Base-by-base conservation (phyloP, 345 rosid genomes). In the Eucalyptus polybractea region DNA sequence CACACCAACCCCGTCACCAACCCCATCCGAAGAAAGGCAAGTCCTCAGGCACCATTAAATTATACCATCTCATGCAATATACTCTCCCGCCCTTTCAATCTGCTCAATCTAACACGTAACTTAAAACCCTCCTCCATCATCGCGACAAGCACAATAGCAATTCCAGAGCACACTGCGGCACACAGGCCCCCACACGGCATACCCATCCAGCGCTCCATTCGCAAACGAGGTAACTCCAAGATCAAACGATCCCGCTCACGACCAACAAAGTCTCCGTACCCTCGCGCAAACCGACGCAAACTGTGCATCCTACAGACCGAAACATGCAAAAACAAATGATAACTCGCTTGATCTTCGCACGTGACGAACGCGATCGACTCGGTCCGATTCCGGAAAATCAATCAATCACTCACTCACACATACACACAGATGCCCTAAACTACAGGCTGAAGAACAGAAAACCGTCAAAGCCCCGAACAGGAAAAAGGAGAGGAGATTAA, bases 1-100 rank as follows among this genome's bases (percentile, higher is more conserved):
- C 76, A 65, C 17, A 33, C 19, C 0, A 65, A 29, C 72, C 37
- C 72, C 0, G 2, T 65, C 17, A 33, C 19, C 0, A 65, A 29
- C 72, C 37, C 72, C 0, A 1, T 65, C 10, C 0, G 76, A 65
- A 65, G 40, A 40, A 76, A 37, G 47, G 6, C 83, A 3, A 17
- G 47, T 19, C 83, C 3, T 40, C 83, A 21, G 47, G 45, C 83
- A 76, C 47, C 83, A 10, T 37, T 21, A 16, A 31, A 69, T 65
- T 1, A 0, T 7, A 15, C 16, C 76, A n/a, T 65, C 37, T n/a
- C 69, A n/a, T 7, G 76, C 6, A 65, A 15, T n/a, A 13, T 1
- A 65, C 76, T 65, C 21, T 1, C 37, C 37, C 10, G 0, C 5
- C 37, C 37, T n/a, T 65, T n/a, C 76, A 65, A 65, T n/a, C 37